phyloP scores from a whole-genome alignment of 2,329 filamentous ascomycete genomes.

The Didymella arachidicola region DNA sequence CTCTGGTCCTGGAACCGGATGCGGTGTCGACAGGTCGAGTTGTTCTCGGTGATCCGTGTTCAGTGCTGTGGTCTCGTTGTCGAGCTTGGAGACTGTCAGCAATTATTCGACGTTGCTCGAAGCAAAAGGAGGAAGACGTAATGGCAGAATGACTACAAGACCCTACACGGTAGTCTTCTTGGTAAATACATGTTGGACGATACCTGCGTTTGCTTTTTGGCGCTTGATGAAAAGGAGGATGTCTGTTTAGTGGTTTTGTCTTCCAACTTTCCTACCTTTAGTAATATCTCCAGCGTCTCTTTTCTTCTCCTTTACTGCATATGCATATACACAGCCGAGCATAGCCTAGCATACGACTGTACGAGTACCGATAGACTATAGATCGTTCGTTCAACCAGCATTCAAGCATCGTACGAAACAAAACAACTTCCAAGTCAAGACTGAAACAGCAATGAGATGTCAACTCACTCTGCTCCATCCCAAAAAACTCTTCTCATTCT shows the following conservation, averaged over 20 bases:
- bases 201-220: constrained; percentile 12
- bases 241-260: not conserved
- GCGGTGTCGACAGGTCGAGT: constrained; percentile 83
- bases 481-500: constrained; percentile 58
- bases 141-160: constrained; percentile 1
- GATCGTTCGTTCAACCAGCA: constrained; percentile 3
- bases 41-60: constrained; percentile 83
- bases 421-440: not conserved
- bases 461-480: constrained; percentile 56
- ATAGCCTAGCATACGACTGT: constrained; percentile 15
- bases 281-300: constrained; percentile 9
- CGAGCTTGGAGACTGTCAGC: constrained; percentile 51
- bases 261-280: not conserved
- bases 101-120: constrained; percentile 20
- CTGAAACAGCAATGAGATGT: not conserved
- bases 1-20: constrained; percentile 67
- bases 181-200: constrained; percentile 16
- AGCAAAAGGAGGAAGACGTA: constrained; percentile 16
- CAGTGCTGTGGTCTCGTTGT: constrained; percentile 73
- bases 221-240: not conserved
- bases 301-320: constrained; percentile 1
- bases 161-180: not conserved
- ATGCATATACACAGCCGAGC: constrained; percentile 11
- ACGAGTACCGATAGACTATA: constrained; percentile 17
- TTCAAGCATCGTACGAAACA: not conserved